A percentile compares a stretch with the other conserved stretches of the same genome.
These are phyloP conservation scores for sunflower (Helianthus annuus) DNA, from an alignment of 129 eudicot genomes.

Conservation along the genomic window HanXRQr2.0-SUNRISE NC_035447.2:94232093-94232592, in stretches of 20 bases:
- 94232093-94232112: conserved; percentile 91
- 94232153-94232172: conserved; percentile 91
- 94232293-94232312: conserved; percentile 83
- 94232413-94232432: no score
- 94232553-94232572: no score
- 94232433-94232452: no score
- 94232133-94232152: conserved; percentile 61
- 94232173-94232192: conserved; percentile 79
- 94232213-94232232: conserved; percentile 78
- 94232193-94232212: conserved; percentile 73
- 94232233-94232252: conserved; percentile 67
- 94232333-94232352: neutral
- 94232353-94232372: no score
- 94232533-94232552: no score
- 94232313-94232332: conserved; percentile 80
- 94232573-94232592: no score
- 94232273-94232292: conserved; percentile 72
- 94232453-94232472: no score
- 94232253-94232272: conserved; percentile 91
- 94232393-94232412: no score
- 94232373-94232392: no score
- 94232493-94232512: no score
- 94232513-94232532: no score
- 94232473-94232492: no score
- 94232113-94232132: conserved; percentile 62